Evolutionary conservation across 768 basidiomycete species (phyloP).

Genomic region (Auricularia auricula-judae): DNA sequence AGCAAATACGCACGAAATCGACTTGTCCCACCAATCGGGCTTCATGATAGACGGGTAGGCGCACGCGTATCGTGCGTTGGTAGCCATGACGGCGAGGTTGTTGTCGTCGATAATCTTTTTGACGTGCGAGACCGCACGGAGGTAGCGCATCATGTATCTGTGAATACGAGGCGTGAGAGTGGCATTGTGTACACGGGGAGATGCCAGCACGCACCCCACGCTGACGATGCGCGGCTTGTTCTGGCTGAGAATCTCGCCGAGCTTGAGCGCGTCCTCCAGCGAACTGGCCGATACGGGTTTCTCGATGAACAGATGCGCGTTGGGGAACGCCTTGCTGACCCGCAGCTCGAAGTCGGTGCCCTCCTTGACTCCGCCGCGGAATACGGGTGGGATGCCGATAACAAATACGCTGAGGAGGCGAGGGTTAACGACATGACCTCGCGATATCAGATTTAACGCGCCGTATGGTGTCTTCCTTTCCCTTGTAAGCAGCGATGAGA

Average conservation of each 20-base stretch:
- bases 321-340: conserved; percentile 79
- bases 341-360: conserved; percentile 82
- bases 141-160: conserved; percentile 89
- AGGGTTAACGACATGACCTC: neutral
- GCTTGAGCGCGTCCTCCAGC: conserved; percentile 53
- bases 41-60: conserved; percentile 74
- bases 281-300: conserved; percentile 86
- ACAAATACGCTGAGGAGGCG: conserved; percentile 51
- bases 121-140: conserved; percentile 93
- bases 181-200: no score
- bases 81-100: conserved; percentile 89
- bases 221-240: conserved; percentile 40
- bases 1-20: conserved; percentile 43
- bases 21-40: conserved; percentile 91
- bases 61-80: conserved; percentile 88
- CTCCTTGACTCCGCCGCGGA: conserved; percentile 64
- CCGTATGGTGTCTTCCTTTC: neutral
- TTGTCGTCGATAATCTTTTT: conserved; percentile 93
- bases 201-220: neutral
- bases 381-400: conserved; percentile 89
- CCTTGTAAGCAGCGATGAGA: conserved; percentile 36
- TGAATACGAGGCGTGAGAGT: no score
- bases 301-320: conserved; percentile 82
- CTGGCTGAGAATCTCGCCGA: conserved; percentile 62
- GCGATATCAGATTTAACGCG: neutral